A percentile compares a stretch with the other conserved stretches of the same genome.
These are phyloP conservation scores for Chaetomium olivaceum DNA, from an alignment of 2,329 filamentous ascomycete species.

Conservation along the genomic window DNA sequence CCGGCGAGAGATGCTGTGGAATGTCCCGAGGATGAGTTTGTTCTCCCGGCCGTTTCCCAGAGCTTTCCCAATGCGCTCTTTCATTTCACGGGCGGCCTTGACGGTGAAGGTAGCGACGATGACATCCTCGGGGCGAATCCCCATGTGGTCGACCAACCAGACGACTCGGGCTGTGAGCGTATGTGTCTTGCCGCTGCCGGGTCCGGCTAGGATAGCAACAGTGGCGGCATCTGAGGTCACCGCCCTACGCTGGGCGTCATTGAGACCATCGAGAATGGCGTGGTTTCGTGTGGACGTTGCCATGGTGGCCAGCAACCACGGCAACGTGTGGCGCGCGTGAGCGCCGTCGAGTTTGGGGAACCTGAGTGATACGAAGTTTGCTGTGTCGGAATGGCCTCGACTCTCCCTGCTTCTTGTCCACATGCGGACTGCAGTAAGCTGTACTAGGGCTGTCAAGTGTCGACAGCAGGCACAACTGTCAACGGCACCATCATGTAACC, in stretches of 20 bases:
- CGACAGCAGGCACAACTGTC: neutral
- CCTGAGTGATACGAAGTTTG: neutral
- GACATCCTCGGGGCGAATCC: constrained; percentile 79
- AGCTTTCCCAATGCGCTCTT: constrained; percentile 76
- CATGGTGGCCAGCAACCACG: neutral
- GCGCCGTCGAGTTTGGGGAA: neutral
- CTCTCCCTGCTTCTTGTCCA: neutral
- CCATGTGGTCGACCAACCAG: constrained; percentile 74
- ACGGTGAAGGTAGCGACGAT: constrained; percentile 97
- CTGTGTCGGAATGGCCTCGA: neutral
- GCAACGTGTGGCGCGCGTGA: neutral
- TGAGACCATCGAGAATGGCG: constrained; percentile 52
- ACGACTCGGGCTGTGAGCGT: constrained; percentile 91
- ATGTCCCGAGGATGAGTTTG: constrained; percentile 84
- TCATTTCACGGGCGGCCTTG: constrained; percentile 93
- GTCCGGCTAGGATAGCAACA: constrained; percentile 67
- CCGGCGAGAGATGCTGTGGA: constrained; percentile 86
- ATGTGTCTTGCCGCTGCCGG: constrained; percentile 85
- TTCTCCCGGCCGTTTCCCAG: constrained; percentile 75
- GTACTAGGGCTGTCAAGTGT: neutral
- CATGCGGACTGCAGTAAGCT: neutral
- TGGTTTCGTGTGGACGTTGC: constrained; percentile 17
- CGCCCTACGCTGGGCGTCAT: constrained; percentile 56
- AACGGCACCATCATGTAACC: neutral
- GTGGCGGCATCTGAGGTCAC: constrained; percentile 55